A percentile compares a stretch with the other conserved stretches of the same genome.
Conservation (phyloP, 2,329 filamentous ascomycete genomes). For the Verruconis gallopava region DNA sequence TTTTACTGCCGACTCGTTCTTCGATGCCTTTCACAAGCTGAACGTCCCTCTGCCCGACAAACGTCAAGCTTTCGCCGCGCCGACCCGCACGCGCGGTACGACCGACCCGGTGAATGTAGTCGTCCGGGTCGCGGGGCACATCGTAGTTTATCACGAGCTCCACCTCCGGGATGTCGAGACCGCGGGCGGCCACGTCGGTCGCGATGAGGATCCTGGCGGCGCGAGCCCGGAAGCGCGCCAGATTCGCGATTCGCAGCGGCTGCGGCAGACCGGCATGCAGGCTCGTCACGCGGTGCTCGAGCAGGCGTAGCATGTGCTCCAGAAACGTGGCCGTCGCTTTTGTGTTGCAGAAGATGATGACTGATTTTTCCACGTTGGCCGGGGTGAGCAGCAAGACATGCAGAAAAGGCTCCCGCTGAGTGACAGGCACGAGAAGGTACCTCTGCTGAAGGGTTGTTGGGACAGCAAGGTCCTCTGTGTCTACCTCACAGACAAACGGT, state of each 20-base stretch:
- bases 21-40: constrained; percentile 86
- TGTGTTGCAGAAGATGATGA: constrained; percentile 91
- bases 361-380: constrained; percentile 58
- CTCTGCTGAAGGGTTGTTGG: constrained; percentile 70
- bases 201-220: constrained; percentile 85
- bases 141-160: constrained; percentile 90
- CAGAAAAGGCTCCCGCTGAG: constrained; percentile 88
- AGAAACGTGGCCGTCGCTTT: constrained; percentile 79
- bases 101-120: constrained; percentile 94
- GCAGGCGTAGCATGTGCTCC: constrained; percentile 72
- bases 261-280: constrained; percentile 82
- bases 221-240: constrained; percentile 79
- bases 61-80: constrained; percentile 66
- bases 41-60: constrained; percentile 89
- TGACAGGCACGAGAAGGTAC: constrained; percentile 79
- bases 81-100: constrained; percentile 88
- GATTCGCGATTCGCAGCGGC: constrained; percentile 70
- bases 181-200: constrained; percentile 86
- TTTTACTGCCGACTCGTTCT: constrained; percentile 60
- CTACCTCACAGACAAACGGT: constrained; percentile 81
- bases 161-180: constrained; percentile 90
- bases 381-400: constrained; percentile 78
- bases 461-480: constrained; percentile 58
- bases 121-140: constrained; percentile 86
- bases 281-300: constrained; percentile 81